Evolutionary conservation across 441 rosid genomes (phyloP), one percentile per base, ranked within the genome.

Genomic region (Hura crepitans): DNA sequence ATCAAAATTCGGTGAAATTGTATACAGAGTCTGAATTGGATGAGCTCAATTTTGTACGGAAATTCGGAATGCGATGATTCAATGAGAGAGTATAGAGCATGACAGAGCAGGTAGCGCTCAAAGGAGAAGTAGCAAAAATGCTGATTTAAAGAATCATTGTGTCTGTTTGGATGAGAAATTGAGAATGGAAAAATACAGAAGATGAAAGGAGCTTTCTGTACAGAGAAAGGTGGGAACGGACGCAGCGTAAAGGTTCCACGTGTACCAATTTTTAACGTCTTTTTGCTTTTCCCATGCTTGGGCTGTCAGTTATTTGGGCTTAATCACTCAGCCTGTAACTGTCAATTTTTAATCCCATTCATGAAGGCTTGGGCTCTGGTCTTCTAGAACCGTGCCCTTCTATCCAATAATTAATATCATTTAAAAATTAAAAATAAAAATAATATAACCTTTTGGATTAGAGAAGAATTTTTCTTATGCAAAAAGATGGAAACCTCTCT

Each of bases 221-320:
- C 37, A 49, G 47, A 12, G 61, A 53, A 33, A 25, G 49, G n/a
- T n/a, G n/a, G 22, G 22, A 42, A 67, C 46, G 7, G 62, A 37
- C 37, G 13, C 39, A 5, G 37, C 33, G 30, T 45, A 25, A 31
- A 23, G 33, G 15, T 28, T 4, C 30, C 53, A 71, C 74, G 68
- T 62, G 74, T 71, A 51, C 53, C 9, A 56, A n/a, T n/a, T 27
- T 71, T 71, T 18, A 17, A 42, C 9, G 60, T 25, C 62, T 3
- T 54, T 45, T 62, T 13, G 20, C 6, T 14, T 33, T 25, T 13
- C n/a, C n/a, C 23, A 63, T 10, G 7, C 15, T 3, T 59, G 45
- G 63, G 66, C 50, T 60, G 9, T 55, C n/a, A 13, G 18, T 2
- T 25, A 1, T 55, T 55, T 8, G 57, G 55, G 11, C 55, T 3